Percentiles rank a stretch among this genome's conserved stretches.
Evolutionary conservation across 1,284 basidiomycete species (phyloP).

Genomic region (Heterobasidion occidentale): DNA sequence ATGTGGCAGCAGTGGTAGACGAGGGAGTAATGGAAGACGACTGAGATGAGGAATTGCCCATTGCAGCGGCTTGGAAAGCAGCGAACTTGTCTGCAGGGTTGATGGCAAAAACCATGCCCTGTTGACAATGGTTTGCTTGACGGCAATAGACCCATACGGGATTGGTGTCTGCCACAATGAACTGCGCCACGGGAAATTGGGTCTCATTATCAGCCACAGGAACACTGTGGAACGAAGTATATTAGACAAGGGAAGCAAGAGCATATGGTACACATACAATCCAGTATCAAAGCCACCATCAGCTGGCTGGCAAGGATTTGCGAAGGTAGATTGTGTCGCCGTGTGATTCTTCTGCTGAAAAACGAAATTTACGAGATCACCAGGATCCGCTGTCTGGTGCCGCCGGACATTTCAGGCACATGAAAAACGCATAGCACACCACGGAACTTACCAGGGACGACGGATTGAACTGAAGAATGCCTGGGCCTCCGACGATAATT

Average conservation of each 20-base stretch:
- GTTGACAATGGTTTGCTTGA: constrained; percentile 35
- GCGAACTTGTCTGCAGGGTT: constrained; percentile 47
- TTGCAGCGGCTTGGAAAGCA: constrained; percentile 45
- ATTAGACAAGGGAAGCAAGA: background rate
- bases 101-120: constrained; percentile 60
- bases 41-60: constrained; percentile 21
- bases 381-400: constrained; percentile 34
- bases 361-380: constrained; percentile 43
- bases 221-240: constrained; percentile 24
- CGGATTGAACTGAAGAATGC: constrained; percentile 35
- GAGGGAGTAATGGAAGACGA: constrained; percentile 18
- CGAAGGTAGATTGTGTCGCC: constrained; percentile 49
- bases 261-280: constrained; percentile 33
- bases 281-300: constrained; percentile 46
- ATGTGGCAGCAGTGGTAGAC: constrained; percentile 18
- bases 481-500: constrained; percentile 44
- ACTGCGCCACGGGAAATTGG: constrained; percentile 37
- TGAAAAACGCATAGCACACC: too few species aligned
- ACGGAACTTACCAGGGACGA: constrained; percentile 33
- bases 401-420: background rate
- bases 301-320: constrained; percentile 36
- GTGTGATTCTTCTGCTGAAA: constrained; percentile 62
- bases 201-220: constrained; percentile 40
- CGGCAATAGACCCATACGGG: constrained; percentile 56
- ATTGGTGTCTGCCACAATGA: constrained; percentile 34